A percentile compares a stretch with the other conserved stretches of the same genome.
These are phyloP conservation scores for Houttuynia cordata DNA, from an alignment of 164 flowering plant species.

Conservation along the genomic window DNA sequence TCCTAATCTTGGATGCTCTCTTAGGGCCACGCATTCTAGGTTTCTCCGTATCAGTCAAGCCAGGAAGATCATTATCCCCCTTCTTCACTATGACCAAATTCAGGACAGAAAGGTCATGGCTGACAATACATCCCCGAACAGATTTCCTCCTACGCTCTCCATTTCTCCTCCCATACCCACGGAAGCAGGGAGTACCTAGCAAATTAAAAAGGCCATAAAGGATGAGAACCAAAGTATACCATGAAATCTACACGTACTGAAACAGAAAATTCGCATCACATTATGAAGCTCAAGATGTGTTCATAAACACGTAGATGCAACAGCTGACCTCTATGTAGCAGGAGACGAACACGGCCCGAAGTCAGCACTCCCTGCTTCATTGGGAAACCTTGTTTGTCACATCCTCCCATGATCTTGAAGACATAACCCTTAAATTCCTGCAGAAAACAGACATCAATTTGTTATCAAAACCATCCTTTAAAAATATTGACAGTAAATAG, in stretches of 20 bases:
- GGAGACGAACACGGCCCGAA: slow-evolving; percentile 55
- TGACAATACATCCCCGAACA: slow-evolving; percentile 64
- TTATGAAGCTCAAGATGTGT: background rate
- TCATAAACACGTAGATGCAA: too few species aligned
- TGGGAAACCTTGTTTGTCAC: slow-evolving; percentile 61
- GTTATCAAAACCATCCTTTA: too few species aligned
- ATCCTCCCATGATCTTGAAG: slow-evolving; percentile 59
- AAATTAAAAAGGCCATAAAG: background rate
- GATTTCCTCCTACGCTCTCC: slow-evolving; percentile 65
- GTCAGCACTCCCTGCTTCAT: slow-evolving; percentile 66
- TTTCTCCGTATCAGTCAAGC: slow-evolving; percentile 50
- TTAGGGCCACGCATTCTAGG: slow-evolving; percentile 71
- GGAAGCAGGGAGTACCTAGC: slow-evolving; percentile 60
- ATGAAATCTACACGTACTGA: background rate
- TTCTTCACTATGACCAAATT: slow-evolving; percentile 66
- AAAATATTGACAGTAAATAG: too few species aligned
- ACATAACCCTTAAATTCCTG: slow-evolving; percentile 60
- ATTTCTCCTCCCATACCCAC: slow-evolving; percentile 54
- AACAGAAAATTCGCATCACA: background rate
- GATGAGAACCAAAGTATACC: background rate
- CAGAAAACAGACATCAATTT: background rate
- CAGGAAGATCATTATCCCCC: slow-evolving; percentile 60
- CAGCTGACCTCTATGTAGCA: slow-evolving; percentile 45
- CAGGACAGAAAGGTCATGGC: slow-evolving; percentile 53
- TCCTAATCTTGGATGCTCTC: slow-evolving; percentile 62